Base-by-base conservation (phyloP, 495 filamentous ascomycete species). In the Bombardia bombarda region DNA sequence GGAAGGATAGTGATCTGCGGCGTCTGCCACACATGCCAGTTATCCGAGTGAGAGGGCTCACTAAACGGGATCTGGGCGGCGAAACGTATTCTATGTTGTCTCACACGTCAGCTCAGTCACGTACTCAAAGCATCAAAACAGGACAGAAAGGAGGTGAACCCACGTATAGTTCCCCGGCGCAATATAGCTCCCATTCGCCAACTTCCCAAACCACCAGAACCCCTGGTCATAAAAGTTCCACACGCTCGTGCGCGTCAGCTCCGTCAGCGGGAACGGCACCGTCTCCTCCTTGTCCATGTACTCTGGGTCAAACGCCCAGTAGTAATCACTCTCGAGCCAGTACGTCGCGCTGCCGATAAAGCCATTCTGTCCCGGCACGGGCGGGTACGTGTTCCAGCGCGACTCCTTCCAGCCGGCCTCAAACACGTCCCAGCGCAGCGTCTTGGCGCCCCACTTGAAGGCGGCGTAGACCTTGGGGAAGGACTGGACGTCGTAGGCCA, bases 91-190 rank as follows among this genome's bases (percentile, higher is more conserved):
- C 56, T 59, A 36, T 19, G 14, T 32, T 18, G 32, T 33, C 2
- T 1, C 18, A 32, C 2, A 2, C 6, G 9, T 28, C 26, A 28
- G 13, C 24, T 6, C 2, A 28, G 26, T 10, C 3, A 28, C 26
- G 26, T 13, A 28, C 9, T 10, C 9, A 7, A 28, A 13, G 13
- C 2, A 30, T 4, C n/a, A 13, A 30, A 35, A 10, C 9, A 17
- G 21, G 12, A 18, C 32, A 20, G 26, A 3, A n/a, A 10, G 20
- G 20, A 12, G 5, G 16, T 10, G 33, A 26, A 41, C 56, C 53
- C 37, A 66, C 43, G 47, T 55, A 38, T 68, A 68, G 20, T 64
- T 60, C 12, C 64, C 65, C 14, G 57, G 50, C 17, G 49, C 49
- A 30, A 68, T 59, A 8, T 57, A 52, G 13, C 46, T 54, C 8